Evolutionary conservation across 305 asterid genomes (phyloP).

Genomic region (Fraxinus sp.): DNA sequence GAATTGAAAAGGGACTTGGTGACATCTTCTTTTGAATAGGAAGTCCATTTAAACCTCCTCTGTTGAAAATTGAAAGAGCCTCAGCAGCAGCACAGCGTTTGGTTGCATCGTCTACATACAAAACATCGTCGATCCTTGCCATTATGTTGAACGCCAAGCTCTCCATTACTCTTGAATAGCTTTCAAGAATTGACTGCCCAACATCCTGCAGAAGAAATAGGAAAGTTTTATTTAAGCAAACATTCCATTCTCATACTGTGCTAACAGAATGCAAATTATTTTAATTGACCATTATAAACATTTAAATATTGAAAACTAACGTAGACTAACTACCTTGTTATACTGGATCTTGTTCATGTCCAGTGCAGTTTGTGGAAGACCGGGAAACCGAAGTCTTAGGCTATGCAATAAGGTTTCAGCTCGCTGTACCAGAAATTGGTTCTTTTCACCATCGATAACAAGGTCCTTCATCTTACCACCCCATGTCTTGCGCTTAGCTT

Average conservation of each 20-base stretch:
- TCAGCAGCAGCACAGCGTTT: constrained; percentile 65
- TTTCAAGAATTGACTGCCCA: constrained; percentile 94
- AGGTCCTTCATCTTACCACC: constrained; percentile 84
- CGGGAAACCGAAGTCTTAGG: constrained; percentile 77
- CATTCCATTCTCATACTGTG: background rate
- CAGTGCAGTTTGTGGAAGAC: constrained; percentile 91
- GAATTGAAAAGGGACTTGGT: constrained; percentile 91
- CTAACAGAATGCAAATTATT: background rate
- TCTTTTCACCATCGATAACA: constrained; percentile 66
- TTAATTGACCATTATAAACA: background rate
- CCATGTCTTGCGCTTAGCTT: constrained; percentile 65
- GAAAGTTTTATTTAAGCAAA: background rate
- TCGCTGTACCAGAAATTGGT: constrained; percentile 59
- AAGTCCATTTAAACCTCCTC: constrained; percentile 79
- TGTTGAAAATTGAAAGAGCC: constrained; percentile 55
- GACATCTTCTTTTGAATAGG: constrained; percentile 91
- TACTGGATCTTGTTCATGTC: constrained; percentile 93
- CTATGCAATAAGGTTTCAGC: constrained; percentile 74
- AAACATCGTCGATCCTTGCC: constrained; percentile 87
- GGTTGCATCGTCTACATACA: constrained; percentile 81
- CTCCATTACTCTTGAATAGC: constrained; percentile 98
- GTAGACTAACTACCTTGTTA: constrained; percentile 58
- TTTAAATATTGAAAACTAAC: background rate
- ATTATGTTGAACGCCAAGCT: constrained; percentile 94
- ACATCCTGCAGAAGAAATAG: constrained; percentile 68